Conservation (phyloP, 768 basidiomycete species). For the Asterophora lycoperdoides region DNA sequence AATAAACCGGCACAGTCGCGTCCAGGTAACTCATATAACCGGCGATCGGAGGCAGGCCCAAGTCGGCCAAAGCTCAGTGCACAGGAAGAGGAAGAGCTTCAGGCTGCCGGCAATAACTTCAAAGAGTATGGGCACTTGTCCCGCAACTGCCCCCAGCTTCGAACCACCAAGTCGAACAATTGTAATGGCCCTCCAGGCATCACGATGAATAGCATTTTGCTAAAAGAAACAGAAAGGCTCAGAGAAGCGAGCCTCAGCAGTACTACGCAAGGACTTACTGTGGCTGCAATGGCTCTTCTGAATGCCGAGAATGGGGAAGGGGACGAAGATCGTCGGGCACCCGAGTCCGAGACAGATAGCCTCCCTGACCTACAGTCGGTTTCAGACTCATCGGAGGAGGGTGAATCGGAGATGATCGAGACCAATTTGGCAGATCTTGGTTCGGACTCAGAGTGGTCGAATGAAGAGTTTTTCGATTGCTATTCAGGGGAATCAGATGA, state of each 20-base stretch:
- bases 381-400: too few relatives aligned
- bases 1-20: neutral
- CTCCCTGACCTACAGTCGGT: too few relatives aligned
- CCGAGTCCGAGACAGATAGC: too few relatives aligned
- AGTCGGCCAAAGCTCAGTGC: neutral
- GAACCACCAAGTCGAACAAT: constrained; percentile 4
- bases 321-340: too few relatives aligned
- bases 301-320: neutral
- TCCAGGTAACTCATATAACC: neutral
- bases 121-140: constrained; percentile 19
- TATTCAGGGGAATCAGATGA: too few relatives aligned
- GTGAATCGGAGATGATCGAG: too few relatives aligned
- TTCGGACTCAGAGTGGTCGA: too few relatives aligned
- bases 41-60: neutral
- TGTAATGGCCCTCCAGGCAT: constrained; percentile 22
- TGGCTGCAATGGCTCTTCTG: neutral
- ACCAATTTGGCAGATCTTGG: too few relatives aligned
- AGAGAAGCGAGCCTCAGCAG: neutral
- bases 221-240: neutral
- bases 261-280: neutral
- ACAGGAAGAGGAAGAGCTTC: constrained; percentile 12
- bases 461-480: too few relatives aligned
- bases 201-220: constrained; percentile 14
- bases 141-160: constrained; percentile 19
- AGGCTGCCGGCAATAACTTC: constrained; percentile 20